Conservation (phyloP, 371 early-diverging fungal genomes). For the Apophysomyces elegans region DNA sequence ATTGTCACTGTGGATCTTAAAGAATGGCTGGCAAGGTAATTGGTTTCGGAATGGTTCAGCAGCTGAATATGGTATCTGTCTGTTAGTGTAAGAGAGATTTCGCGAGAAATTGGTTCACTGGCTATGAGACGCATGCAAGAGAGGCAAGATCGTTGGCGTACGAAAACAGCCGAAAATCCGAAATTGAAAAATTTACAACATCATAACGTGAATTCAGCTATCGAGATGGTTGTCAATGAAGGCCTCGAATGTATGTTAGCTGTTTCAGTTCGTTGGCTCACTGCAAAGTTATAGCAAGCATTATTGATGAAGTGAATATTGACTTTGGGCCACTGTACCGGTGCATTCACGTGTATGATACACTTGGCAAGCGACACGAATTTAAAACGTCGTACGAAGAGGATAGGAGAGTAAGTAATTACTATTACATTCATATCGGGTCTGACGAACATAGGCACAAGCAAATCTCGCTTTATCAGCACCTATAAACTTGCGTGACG, state of each 20-base stretch:
- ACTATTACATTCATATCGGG: slow-evolving; percentile 17
- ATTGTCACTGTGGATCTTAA: slow-evolving; percentile 86
- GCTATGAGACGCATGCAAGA: slow-evolving; percentile 81
- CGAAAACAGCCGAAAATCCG: slow-evolving; percentile 58
- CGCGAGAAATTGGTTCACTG: slow-evolving; percentile 83
- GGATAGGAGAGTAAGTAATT: slow-evolving; percentile 71
- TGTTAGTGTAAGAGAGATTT: slow-evolving; percentile 78
- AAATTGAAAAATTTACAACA: slow-evolving; percentile 59
- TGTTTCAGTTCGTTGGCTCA: slow-evolving; percentile 1
- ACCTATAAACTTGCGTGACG: slow-evolving; percentile 65
- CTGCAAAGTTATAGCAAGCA: slow-evolving; percentile 51
- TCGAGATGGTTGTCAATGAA: slow-evolving; percentile 88
- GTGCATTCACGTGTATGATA: slow-evolving; percentile 93
- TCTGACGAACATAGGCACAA: slow-evolving; percentile 58
- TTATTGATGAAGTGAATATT: slow-evolving; percentile 74
- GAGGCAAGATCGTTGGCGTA: slow-evolving; percentile 67
- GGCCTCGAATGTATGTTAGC: slow-evolving; percentile 78
- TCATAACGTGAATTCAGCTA: slow-evolving; percentile 78
- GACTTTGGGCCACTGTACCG: slow-evolving; percentile 95
- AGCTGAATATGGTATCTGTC: background rate
- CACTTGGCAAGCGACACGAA: slow-evolving; percentile 84
- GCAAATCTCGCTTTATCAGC: slow-evolving; percentile 72
- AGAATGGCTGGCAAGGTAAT: slow-evolving; percentile 88
- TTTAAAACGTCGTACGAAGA: slow-evolving; percentile 91
- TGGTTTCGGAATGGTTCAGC: no score